Evolutionary conservation across 2,329 filamentous ascomycete genomes (phyloP), one percentile per base, ranked within the genome.

Genomic region (Elsinoe perseae): DNA sequence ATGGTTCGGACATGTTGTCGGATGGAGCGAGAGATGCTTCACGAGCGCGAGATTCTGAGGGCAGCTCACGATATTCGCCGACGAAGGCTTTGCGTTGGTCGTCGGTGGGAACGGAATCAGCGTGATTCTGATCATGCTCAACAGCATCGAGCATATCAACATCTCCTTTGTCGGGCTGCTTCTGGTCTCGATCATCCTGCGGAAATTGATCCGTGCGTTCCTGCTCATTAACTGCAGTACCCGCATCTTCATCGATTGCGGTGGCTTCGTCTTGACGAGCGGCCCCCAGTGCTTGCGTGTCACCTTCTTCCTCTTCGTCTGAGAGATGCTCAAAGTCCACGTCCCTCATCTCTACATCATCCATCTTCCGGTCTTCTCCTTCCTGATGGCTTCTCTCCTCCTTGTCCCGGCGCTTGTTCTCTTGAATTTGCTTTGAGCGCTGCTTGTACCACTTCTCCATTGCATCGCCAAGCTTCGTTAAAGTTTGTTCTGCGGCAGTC

Each of bases 321-420:
- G 86, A 85, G 2, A 97, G 76, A 71, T 99, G 93, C 73, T 97
- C 90, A 66, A 96, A 96, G 66, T 96, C 90, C n/a, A 81, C 82
- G 66, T 85, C 79, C 27, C 36, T 42, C 77, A 89, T 86, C 60
- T 93, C 84, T n/a, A 83, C 77, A 58, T 87, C 82, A 73, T 68
- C 66, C 43, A 12, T 36, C 9, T 36, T 14, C 4, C 32, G 32
- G 9, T 14, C n/a, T 72, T 68, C 58, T 72, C 66, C 53, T 76
- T 73, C 61, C 81, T 72, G 28, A 80, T 76, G 18, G 78, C 71
- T 10, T 6, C n/a, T 14, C 32, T 78, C 74, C 46, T 82, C 77
- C 50, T 71, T 63, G 16, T 48, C 53, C 10, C 21, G 53, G 9
- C 16, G 7, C 2, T 58, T 64, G 2, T 71, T 64, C 28, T 74